These are phyloP conservation scores for Phytophthora macrochlamydospora DNA, from an alignment of 352 stramenopile species.

Conservation along the genomic window DNA sequence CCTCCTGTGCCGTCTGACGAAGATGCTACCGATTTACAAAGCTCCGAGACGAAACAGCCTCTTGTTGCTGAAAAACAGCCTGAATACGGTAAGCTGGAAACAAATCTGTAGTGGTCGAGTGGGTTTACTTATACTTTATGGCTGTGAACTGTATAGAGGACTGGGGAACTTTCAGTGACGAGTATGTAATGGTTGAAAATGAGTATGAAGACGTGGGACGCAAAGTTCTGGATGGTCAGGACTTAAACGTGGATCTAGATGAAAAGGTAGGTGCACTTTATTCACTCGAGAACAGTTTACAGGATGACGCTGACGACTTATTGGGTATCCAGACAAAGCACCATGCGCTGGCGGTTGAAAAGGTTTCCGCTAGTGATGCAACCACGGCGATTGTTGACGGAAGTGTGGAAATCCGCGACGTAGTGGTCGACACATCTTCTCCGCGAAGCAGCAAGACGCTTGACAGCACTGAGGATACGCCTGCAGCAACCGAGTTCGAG, in stretches of 20 bases:
- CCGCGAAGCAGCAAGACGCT: slow-evolving; percentile 11
- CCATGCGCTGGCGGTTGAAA: slow-evolving; percentile 15
- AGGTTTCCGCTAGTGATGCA: slow-evolving; percentile 9
- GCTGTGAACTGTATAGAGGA: slow-evolving; percentile 38
- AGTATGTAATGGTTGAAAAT: slow-evolving; percentile 85
- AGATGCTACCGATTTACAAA: slow-evolving; percentile 40
- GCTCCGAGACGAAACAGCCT: slow-evolving; percentile 62
- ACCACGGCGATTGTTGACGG: slow-evolving; percentile 27
- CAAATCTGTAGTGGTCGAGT: background rate
- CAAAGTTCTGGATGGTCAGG: slow-evolving; percentile 66
- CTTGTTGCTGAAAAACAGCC: slow-evolving; percentile 70
- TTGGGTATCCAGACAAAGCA: slow-evolving; percentile 20
- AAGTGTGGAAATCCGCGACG: slow-evolving; percentile 33
- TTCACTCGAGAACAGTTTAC: background rate
- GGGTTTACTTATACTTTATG: too few relatives aligned
- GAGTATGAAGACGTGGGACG: slow-evolving; percentile 82
- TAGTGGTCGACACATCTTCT: slow-evolving; percentile 44
- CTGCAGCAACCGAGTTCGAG: slow-evolving; percentile 8
- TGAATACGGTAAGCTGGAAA: slow-evolving; percentile 54
- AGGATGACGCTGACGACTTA: slow-evolving; percentile 7
- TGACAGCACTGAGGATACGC: slow-evolving; percentile 2
- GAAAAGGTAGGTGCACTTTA: slow-evolving; percentile 28
- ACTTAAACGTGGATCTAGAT: slow-evolving; percentile 49
- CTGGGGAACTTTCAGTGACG: slow-evolving; percentile 74
- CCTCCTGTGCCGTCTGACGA: slow-evolving; percentile 50